Evolutionary conservation across 495 filamentous ascomycete species (phyloP).

Genomic region (Penicillium maclennaniae): DNA sequence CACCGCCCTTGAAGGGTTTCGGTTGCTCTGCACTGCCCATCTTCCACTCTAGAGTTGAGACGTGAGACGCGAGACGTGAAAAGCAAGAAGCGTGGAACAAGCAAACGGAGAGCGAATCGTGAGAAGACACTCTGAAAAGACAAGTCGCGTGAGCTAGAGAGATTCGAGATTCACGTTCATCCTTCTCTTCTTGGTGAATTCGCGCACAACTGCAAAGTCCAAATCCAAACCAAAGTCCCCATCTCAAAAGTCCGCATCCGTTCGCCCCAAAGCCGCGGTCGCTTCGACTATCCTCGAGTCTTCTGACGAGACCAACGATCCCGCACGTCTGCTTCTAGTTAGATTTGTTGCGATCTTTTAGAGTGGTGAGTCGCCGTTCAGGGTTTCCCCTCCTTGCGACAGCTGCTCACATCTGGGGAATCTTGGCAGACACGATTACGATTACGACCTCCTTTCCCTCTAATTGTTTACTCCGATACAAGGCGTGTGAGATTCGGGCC

Average conservation of each 20-base stretch:
- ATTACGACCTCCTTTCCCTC: slow-evolving; percentile 10
- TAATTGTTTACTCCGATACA: neutral
- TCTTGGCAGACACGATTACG: slow-evolving; percentile 23
- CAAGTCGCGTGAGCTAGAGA: neutral
- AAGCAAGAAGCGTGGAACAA: neutral
- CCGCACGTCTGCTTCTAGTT: slow-evolving; percentile 17
- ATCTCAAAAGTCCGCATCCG: neutral
- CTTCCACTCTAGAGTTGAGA: neutral
- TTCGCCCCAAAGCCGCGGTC: slow-evolving; percentile 24
- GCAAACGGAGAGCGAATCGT: neutral
- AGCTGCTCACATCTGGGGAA: slow-evolving; percentile 2
- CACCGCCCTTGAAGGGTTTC: slow-evolving; percentile 33
- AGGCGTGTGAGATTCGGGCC: slow-evolving; percentile 3
- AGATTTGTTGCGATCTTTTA: slow-evolving; percentile 18
- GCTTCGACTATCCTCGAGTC: slow-evolving; percentile 19
- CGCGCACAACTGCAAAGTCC: neutral
- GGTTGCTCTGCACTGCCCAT: slow-evolving; percentile 21
- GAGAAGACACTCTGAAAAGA: neutral
- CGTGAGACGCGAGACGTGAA: neutral
- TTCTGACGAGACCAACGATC: slow-evolving; percentile 29
- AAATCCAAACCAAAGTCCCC: neutral
- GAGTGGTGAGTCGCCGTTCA: slow-evolving; percentile 24
- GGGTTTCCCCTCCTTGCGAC: slow-evolving; percentile 4
- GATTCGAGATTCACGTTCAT: slow-evolving; percentile 2
- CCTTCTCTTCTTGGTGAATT: neutral